Evolutionary conservation across 805 yeast genomes (phyloP), one percentile per base, ranked within the genome.

Genomic region (Pachysolen tannophilus): DNA sequence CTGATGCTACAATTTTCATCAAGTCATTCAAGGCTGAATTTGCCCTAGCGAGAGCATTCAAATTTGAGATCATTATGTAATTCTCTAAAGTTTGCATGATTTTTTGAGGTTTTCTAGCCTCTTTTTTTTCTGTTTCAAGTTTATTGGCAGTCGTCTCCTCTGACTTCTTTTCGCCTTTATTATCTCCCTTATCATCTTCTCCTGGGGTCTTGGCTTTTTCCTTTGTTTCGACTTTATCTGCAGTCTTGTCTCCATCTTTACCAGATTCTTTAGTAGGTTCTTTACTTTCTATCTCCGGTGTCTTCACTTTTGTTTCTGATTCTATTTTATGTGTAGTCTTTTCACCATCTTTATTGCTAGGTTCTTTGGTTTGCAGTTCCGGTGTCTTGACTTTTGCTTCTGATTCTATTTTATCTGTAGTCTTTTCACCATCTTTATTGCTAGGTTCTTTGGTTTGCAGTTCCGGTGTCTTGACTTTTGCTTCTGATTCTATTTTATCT

Each of bases 1-100:
- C 95, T 37, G 80, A 71, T 0, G 97, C 97, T 2, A 90, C 96
- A 5, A 69, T 71, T 42, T 79, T 77, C 96, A 90, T 87, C 34
- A 90, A 60, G 1, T 69, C 58, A 43, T 77, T 81, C 33, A 90
- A 57, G 4, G 77, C 67, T 1, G 75, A 67, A 48, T 87, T 94
- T 4, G 67, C 65, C 27, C 81, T 69, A 0, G 97, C 97, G 57
- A 90, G 77, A 1, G 81, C 66, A 49, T 88, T 88, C 49, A 90
- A 67, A 46, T 86, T 83, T 4, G 82, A 76, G 45, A 90, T 86
- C 83, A 90, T 85, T 42, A 81, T 74, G 28, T 81, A 80, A 48
- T 82, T 81, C 33, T 76, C 82, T 2, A 75, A 72, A 4, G 81
- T 63, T 43, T 23, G 26, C 8, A 23, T 8, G 5, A 5, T 7